A percentile compares a stretch with the other conserved stretches of the same genome.
Evolutionary conservation across 75 land plant species (phyloP).

Genomic region (Cupressus sempervirens): DNA sequence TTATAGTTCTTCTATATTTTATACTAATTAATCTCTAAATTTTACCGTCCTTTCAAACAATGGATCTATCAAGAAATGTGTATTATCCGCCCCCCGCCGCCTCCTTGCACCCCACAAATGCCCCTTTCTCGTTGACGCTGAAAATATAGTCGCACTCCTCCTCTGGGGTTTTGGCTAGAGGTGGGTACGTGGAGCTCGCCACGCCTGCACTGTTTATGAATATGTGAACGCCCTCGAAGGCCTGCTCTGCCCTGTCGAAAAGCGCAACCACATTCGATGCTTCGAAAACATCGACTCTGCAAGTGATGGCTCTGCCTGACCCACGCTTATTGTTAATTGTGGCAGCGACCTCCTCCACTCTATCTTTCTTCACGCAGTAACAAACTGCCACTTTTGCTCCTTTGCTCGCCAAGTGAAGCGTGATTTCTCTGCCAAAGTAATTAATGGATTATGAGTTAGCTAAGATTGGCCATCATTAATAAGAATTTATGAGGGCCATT

Average conservation of each 20-base stretch:
- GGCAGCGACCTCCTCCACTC: constrained; percentile 43
- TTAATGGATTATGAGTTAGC: no score
- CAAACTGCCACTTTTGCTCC: constrained; percentile 61
- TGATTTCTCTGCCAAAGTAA: constrained; percentile 60
- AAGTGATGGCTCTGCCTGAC: constrained; percentile 30
- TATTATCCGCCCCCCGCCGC: constrained; percentile 48
- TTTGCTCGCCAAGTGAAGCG: constrained; percentile 47
- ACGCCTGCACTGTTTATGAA: constrained; percentile 64
- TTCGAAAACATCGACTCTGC: constrained; percentile 45
- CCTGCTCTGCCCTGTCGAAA: constrained; percentile 49
- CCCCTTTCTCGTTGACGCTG: constrained; percentile 36
- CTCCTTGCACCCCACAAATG: constrained; percentile 35
- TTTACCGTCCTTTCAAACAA: no score
- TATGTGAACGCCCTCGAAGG: constrained; percentile 46
- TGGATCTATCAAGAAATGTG: no score
- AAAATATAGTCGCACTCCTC: constrained; percentile 35
- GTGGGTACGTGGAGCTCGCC: constrained; percentile 23
- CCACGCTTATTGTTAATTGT: constrained; percentile 23
- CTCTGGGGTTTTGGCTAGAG: constrained; percentile 18
- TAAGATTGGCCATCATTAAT: no score
- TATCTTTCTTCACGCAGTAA: constrained; percentile 36
- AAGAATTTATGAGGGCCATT: no score
- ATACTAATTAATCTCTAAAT: no score
- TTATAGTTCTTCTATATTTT: no score
- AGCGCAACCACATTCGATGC: constrained; percentile 45